A percentile compares a stretch with the other conserved stretches of the same genome.
Evolutionary conservation across 495 filamentous ascomycete species (phyloP).

Genomic region (Penicillium herquei): DNA sequence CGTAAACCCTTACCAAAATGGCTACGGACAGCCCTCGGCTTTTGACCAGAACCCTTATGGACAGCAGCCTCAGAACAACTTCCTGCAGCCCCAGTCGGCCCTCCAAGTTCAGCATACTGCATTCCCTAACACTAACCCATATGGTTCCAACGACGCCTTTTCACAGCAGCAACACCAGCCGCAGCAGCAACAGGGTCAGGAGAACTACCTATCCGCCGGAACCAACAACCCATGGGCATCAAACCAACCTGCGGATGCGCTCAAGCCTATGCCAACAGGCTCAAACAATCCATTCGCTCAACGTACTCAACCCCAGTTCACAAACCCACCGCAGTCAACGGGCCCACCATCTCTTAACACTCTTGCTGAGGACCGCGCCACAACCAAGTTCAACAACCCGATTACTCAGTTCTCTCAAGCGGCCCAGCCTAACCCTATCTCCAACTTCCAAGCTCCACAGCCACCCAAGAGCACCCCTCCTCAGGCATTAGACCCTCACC

Average conservation of each 20-base stretch:
- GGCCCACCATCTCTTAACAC: constrained; percentile 65
- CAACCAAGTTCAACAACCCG: constrained; percentile 53
- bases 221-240: constrained; percentile 77
- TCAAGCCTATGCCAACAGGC: constrained; percentile 66
- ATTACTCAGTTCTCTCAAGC: constrained; percentile 23
- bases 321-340: constrained; percentile 56
- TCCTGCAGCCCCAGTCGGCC: constrained; percentile 48
- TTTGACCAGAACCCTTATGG: not conserved
- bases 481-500: constrained; percentile 63
- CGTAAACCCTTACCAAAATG: constrained; percentile 53
- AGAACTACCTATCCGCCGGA: constrained; percentile 63
- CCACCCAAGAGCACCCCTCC: constrained; percentile 47
- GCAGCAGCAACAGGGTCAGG: constrained; percentile 57
- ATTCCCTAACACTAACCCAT: constrained; percentile 69
- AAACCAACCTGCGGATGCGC: constrained; percentile 40
- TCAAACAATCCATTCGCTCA: constrained; percentile 95
- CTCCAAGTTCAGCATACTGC: constrained; percentile 72
- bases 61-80: constrained; percentile 40
- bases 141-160: constrained; percentile 45
- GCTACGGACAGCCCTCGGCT: constrained; percentile 40
- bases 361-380: constrained; percentile 68
- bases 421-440: constrained; percentile 1
- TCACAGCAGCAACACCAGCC: constrained; percentile 51
- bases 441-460: constrained; percentile 45
- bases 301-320: constrained; percentile 56